Base-by-base conservation (phyloP, 768 basidiomycete genomes). In the Pulveroboletus ravenelii region DNA sequence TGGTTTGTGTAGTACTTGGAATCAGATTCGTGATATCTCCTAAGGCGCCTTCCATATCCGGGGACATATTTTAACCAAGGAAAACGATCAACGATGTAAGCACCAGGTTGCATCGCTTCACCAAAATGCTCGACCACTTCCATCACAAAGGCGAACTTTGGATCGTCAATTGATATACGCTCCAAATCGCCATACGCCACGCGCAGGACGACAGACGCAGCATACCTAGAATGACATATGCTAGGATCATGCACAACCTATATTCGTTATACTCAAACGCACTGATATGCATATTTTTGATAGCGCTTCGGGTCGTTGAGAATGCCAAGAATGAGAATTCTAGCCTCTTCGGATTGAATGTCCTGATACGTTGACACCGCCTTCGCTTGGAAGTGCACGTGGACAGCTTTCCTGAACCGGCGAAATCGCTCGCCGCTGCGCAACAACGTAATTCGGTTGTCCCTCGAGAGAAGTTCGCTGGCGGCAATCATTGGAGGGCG, bases 31-130 rank as follows among this genome's bases (percentile, higher is more conserved):
- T 85, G 77, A 18, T 78, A 79, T 0, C 69, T 63, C 46, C 72
- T 72, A 1, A 87, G 70, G 45, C 78, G 75, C 9, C 72, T 70
- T 12, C 80, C 71, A 56, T 85, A 84, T 20, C 80, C 80, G 0
- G 85, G 84, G 25, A 86, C 56, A 55, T 78, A 76, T 54, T 60
- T 60, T 3, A 74, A 53, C 53, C 68, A 56, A 2, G 71, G 67
- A 27, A 68, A 61, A 2, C 55, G 62, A 51, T 76, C 72, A 1
- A 74, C 69, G 4, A 69, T 62, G 44, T 64, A 68, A 15, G 60
- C 62, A 12, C 66, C 69, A 6, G 71, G 71, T 3, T 60, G 61
- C 42, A 71, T 60, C 6, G 50, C 64, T 15, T 53, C 49, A 27
- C 64, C 61, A 8, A 73, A 62, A 38, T 71, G 62, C 4, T 47